Evolutionary conservation across 2,329 filamentous ascomycete genomes (phyloP).

Genomic region (Cylindrodendrum hubeiense): DNA sequence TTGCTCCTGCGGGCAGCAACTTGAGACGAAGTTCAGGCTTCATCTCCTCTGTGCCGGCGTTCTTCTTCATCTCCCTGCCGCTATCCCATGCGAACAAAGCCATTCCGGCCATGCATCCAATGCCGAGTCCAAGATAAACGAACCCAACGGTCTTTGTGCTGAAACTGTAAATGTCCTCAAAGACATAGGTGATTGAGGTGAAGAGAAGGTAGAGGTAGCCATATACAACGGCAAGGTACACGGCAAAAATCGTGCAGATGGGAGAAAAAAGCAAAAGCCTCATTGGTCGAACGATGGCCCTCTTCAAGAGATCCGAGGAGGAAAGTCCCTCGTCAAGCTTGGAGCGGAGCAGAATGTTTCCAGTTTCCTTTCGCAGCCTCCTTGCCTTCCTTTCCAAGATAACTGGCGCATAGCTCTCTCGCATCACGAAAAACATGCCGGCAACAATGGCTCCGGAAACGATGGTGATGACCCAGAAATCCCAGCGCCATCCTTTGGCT

Average conservation of each 20-base stretch:
- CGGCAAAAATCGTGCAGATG: conserved; percentile 58
- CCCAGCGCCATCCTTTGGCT: conserved; percentile 71
- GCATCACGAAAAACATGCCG: conserved; percentile 46
- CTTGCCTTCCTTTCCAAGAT: conserved; percentile 53
- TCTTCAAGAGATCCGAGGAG: conserved; percentile 50
- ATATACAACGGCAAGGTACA: conserved; percentile 66
- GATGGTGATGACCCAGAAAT: conserved; percentile 73
- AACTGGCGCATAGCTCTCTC: conserved; percentile 53
- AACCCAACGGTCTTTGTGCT: conserved; percentile 34
- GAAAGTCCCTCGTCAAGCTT: conserved; percentile 57
- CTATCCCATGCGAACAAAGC: conserved; percentile 26
- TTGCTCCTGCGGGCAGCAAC: conserved; percentile 21
- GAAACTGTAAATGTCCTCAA: conserved; percentile 56
- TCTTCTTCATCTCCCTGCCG: conserved; percentile 18
- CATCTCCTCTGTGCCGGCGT: background rate
- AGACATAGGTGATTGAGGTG: conserved; percentile 67
- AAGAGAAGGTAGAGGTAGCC: conserved; percentile 68
- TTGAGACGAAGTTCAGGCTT: conserved; percentile 26
- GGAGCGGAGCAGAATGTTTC: conserved; percentile 55
- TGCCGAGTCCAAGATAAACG: conserved; percentile 35
- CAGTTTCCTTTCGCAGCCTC: conserved; percentile 52
- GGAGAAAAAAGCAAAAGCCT: conserved; percentile 65
- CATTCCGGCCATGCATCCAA: conserved; percentile 31
- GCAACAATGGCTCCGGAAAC: conserved; percentile 51
- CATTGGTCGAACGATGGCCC: conserved; percentile 56